Evolutionary conservation across 176 grass and related monocot genomes (phyloP).

Genomic region (Juncus effusus): DNA sequence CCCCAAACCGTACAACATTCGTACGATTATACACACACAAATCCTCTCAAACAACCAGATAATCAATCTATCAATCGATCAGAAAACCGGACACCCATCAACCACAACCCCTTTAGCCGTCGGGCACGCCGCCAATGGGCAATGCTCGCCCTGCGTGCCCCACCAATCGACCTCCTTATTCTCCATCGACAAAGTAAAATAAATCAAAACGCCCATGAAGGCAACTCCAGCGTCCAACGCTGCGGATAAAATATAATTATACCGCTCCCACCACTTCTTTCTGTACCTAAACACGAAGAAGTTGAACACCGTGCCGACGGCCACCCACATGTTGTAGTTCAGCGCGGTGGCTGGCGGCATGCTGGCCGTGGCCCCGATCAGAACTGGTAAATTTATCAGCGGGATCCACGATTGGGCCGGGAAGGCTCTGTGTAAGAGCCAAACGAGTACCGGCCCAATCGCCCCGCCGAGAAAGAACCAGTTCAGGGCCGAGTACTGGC

Average conservation of each 20-base stretch:
- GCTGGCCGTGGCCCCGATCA: constrained; percentile 64
- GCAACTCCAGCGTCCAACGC: constrained; percentile 77
- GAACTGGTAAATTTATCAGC: constrained; percentile 70
- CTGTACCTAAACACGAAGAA: constrained; percentile 66
- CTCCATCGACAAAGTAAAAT: constrained; percentile 52
- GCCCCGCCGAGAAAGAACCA: constrained; percentile 81
- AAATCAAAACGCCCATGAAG: constrained; percentile 79
- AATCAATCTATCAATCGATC: constrained; percentile 6
- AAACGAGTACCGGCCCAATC: constrained; percentile 45
- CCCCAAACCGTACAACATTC: too few species aligned
- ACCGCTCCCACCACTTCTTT: constrained; percentile 85
- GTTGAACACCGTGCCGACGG: constrained; percentile 73
- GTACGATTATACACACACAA: too few species aligned
- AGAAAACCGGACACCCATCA: constrained; percentile 62
- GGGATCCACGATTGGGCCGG: constrained; percentile 73
- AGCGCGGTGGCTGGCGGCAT: constrained; percentile 79
- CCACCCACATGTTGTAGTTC: constrained; percentile 73
- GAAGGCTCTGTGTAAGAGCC: constrained; percentile 52
- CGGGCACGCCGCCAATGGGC: constrained; percentile 61
- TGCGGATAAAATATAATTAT: constrained; percentile 89
- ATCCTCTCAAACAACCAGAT: neutral
- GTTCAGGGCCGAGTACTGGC: constrained; percentile 67
- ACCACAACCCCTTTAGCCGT: constrained; percentile 60
- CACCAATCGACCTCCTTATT: constrained; percentile 53
- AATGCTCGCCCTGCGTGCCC: constrained; percentile 60